These are phyloP conservation scores for Colletotrichum destructivum DNA, from an alignment of 2,329 filamentous ascomycete genomes.

Conservation along the genomic window DNA sequence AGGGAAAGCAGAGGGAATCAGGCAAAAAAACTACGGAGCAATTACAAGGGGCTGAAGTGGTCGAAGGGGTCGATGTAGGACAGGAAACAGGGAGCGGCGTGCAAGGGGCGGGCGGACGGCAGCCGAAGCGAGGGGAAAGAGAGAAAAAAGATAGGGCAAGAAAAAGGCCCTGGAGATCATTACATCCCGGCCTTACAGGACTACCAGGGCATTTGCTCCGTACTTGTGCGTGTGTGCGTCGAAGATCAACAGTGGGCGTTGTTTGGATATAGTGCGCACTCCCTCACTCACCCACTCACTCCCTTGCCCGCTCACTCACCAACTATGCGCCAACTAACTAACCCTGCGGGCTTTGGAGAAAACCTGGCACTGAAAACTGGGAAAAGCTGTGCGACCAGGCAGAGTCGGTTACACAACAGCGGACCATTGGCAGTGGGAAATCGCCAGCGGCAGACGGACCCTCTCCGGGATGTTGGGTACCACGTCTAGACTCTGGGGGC, in stretches of 20 bases:
- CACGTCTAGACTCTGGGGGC: background rate
- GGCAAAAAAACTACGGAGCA: background rate
- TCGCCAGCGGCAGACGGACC: slow-evolving; percentile 5
- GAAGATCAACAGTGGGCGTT: slow-evolving; percentile 24
- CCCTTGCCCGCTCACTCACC: too few relatives aligned
- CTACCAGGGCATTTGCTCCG: background rate
- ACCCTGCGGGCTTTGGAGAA: background rate
- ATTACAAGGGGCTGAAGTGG: background rate
- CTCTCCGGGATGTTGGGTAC: background rate
- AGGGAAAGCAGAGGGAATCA: slow-evolving; percentile 15
- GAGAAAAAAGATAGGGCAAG: background rate
- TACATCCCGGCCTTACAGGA: background rate
- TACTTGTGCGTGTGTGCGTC: background rate
- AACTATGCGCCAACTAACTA: too few relatives aligned
- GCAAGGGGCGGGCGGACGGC: slow-evolving; percentile 9
- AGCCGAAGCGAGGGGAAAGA: slow-evolving; percentile 9
- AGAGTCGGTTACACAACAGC: slow-evolving; percentile 5
- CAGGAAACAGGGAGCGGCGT: background rate
- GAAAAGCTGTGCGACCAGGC: background rate
- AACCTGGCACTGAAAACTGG: background rate
- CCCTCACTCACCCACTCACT: too few relatives aligned
- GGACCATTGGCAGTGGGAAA: slow-evolving; percentile 18
- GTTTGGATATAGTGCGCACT: too few relatives aligned
- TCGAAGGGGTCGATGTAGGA: background rate
- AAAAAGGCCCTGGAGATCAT: slow-evolving; percentile 35